A percentile compares a stretch with the other conserved stretches of the same genome.
Conservation (phyloP, 2,329 filamentous ascomycete species). For the Aspergillus oerlinghausenensis region DNA sequence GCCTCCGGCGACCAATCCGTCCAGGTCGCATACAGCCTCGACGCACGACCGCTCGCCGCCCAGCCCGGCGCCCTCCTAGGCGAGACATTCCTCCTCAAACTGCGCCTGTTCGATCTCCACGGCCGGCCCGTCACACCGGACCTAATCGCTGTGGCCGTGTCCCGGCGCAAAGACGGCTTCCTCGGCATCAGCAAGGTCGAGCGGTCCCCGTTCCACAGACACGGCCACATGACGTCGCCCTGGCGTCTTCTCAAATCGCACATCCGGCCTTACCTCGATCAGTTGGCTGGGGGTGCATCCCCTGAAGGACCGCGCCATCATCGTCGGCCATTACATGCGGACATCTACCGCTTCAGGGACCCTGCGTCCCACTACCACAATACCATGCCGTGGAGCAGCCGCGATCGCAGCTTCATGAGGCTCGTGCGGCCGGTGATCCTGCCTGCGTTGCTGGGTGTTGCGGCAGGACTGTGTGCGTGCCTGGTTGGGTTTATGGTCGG, state of each 20-base stretch:
- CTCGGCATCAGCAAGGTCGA: conserved; percentile 25
- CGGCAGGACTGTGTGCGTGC: conserved; percentile 34
- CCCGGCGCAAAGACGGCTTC: conserved; percentile 19
- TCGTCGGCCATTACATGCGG: conserved; percentile 15
- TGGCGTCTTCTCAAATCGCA: neutral
- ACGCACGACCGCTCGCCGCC: conserved; percentile 18
- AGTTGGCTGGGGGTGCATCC: neutral
- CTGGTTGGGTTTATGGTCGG: conserved; percentile 37
- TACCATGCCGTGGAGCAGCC: conserved; percentile 18
- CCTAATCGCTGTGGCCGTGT: conserved; percentile 26
- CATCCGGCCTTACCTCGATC: neutral
- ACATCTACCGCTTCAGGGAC: conserved; percentile 11
- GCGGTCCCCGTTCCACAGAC: conserved; percentile 15
- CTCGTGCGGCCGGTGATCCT: conserved; percentile 34
- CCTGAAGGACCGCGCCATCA: conserved; percentile 1
- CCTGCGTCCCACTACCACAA: conserved; percentile 12
- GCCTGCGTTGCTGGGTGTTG: conserved; percentile 35
- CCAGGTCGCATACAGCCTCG: conserved; percentile 20
- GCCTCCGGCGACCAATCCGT: conserved; percentile 11
- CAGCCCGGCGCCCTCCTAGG: conserved; percentile 10
- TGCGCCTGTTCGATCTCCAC: conserved; percentile 22
- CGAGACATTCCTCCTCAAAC: conserved; percentile 18
- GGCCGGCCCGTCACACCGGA: conserved; percentile 23
- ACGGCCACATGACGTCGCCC: neutral
- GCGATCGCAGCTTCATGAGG: conserved; percentile 20